These are phyloP conservation scores for Wickerhamiella siamensis DNA, from an alignment of 805 yeast species.

Conservation along the genomic window DNA sequence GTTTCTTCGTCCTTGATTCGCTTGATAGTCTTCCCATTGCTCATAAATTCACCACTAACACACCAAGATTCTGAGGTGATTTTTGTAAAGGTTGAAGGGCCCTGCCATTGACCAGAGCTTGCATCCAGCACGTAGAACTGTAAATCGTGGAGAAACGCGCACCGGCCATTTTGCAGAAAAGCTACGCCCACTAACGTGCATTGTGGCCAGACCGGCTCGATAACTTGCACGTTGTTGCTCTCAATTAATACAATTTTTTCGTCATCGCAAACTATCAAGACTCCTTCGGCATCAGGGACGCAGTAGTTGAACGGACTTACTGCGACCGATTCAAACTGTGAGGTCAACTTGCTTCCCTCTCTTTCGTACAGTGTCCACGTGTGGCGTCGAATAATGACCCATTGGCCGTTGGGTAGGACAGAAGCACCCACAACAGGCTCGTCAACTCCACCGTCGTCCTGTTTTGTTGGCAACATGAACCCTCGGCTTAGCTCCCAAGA, in stretches of 20 bases:
- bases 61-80: not conserved
- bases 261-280: slow-evolving; percentile 3
- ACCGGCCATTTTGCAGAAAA: not conserved
- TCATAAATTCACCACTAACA: not conserved
- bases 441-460: not conserved
- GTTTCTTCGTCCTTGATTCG: not conserved
- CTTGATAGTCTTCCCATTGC: not conserved
- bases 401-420: not conserved
- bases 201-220: slow-evolving; percentile 4
- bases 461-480: not conserved
- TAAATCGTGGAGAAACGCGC: not conserved
- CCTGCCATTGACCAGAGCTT: not conserved
- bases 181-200: not conserved
- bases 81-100: not conserved
- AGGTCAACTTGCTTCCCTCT: not conserved
- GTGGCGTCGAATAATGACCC: slow-evolving; percentile 7
- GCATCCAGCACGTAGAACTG: not conserved
- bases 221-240: slow-evolving; percentile 7
- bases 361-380: slow-evolving; percentile 4
- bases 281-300: not conserved
- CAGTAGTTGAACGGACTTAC: not conserved
- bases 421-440: not conserved
- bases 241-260: slow-evolving; percentile 6
- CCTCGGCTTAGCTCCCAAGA: not conserved
- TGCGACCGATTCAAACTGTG: slow-evolving; percentile 4